These are phyloP conservation scores for Allium fistulosum DNA, from an alignment of 106 monocot genomes.

Conservation along the genomic window DNA sequence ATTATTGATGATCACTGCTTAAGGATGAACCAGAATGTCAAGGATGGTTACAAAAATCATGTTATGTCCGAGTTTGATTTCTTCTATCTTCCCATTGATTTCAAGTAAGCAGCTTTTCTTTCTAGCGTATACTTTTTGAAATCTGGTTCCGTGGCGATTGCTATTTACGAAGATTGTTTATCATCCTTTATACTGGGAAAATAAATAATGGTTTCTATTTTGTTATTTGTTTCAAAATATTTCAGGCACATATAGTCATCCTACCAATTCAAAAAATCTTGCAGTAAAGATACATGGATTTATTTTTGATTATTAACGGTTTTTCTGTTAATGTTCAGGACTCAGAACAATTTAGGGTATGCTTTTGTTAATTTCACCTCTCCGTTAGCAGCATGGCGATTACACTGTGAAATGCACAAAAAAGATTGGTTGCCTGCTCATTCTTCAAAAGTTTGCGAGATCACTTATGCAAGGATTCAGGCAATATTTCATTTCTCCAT, in stretches of 20 bases:
- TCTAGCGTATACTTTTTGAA: no score
- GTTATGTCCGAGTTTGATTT: slow-evolving; percentile 26
- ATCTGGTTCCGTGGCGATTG: no score
- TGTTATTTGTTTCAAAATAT: no score
- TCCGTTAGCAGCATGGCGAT: slow-evolving; percentile 12
- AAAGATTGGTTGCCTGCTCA: slow-evolving; percentile 7
- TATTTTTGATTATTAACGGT: no score
- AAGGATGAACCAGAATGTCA: slow-evolving; percentile 4
- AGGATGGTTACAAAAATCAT: neutral
- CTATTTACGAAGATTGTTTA: no score
- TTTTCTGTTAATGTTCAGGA: slow-evolving; percentile 5
- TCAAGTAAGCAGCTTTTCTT: slow-evolving; percentile 8
- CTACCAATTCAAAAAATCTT: no score
- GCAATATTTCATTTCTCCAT: neutral
- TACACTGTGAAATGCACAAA: slow-evolving; percentile 18
- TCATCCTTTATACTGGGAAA: no score
- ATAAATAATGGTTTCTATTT: no score
- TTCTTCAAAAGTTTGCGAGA: slow-evolving; percentile 29
- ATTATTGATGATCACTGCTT: slow-evolving; percentile 22
- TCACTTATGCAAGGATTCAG: slow-evolving; percentile 40
- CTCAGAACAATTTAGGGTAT: slow-evolving; percentile 28
- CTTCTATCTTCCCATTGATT: slow-evolving; percentile 39
- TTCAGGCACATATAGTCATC: no score
- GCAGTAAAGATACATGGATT: no score
- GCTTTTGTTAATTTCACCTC: slow-evolving; percentile 35